Evolutionary conservation across 2,329 filamentous ascomycete genomes (phyloP), one percentile per base, ranked within the genome.

Genomic region (Scedosporium aurantiacum): DNA sequence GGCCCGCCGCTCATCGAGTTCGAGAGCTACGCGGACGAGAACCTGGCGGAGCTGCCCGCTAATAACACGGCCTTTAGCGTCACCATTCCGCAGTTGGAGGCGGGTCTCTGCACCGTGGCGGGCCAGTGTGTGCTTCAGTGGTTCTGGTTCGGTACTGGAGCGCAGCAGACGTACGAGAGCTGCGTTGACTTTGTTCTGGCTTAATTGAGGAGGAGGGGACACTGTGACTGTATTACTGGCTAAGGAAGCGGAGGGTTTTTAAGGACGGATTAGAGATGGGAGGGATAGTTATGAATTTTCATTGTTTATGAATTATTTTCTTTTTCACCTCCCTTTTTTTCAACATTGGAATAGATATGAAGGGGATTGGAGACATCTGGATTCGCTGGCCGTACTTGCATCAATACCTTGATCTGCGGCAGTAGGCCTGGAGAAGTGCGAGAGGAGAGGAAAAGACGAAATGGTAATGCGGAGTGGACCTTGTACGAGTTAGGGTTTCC

Each of bases 1-100:
- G 82, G 81, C 40, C 63, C 71, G 57, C 77, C 79, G 14, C 73
- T 86, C 64, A 82, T 80, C 63, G 75, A 74, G 65, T 86, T 81
- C 71, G 74, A 77, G 65, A 73, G 72, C 65, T 86, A 85, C 66
- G 83, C 82, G 28, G 73, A 79, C 62, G 75, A 78, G 67, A 67
- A 58, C 14, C 67, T 72, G 62, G 57, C 69, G 12, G 66, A 66
- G 32, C 64, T 77, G 40, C 70, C 72, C 8, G 67, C 72, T 37
- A 78, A 78, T 70, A 78, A 78, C 70, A 75, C 71, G 12, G 67
- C 68, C 62, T 78, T 82, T 61, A 73, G 74, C 62, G 74, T 80
- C 28, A 73, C 71, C 10, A 68, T 75, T 14, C 73, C 73, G 2
- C 25, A 60, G 14, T 63, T 64, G 59, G 64, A 69, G 27, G 69